phyloP scores from a whole-genome alignment of 1,284 basidiomycete species.

The Cryptococcus hybrid region DNA sequence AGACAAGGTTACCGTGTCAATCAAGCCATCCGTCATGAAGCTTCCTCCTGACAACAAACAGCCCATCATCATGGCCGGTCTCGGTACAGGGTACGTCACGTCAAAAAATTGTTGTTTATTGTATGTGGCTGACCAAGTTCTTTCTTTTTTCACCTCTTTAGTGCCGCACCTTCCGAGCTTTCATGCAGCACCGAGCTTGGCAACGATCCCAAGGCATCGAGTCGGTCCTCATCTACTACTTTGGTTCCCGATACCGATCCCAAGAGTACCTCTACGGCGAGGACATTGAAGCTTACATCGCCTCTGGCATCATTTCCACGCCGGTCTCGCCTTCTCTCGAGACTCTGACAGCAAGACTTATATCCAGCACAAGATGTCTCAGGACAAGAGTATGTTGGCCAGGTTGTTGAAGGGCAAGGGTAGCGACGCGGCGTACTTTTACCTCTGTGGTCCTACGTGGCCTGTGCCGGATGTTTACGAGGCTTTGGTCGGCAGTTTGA shows the following conservation, averaged over 20 bases:
- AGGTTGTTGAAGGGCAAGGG: conserved; percentile 59
- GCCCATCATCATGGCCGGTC: conserved; percentile 97
- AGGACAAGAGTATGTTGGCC: conserved; percentile 76
- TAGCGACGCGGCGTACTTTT: conserved; percentile 73
- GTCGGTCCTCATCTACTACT: conserved; percentile 98
- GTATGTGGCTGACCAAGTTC: background rate
- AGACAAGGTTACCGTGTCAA: conserved; percentile 86
- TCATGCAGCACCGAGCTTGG: conserved; percentile 90
- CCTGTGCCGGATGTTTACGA: conserved; percentile 97
- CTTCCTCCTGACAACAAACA: conserved; percentile 79
- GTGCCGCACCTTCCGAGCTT: conserved; percentile 95
- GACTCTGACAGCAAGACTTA: conserved; percentile 91
- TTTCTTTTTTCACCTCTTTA: conserved; percentile 6
- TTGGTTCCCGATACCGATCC: conserved; percentile 91
- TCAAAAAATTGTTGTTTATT: background rate
- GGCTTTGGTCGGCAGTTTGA: conserved; percentile 77
- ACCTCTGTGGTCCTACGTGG: conserved; percentile 94
- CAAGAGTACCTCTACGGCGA: conserved; percentile 88
- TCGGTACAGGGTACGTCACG: conserved; percentile 80
- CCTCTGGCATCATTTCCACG: conserved; percentile 81
- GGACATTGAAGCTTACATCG: conserved; percentile 62
- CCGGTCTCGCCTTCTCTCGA: conserved; percentile 95
- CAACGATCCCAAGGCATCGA: conserved; percentile 69
- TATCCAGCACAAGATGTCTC: conserved; percentile 97
- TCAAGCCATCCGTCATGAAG: conserved; percentile 99